Evolutionary conservation across 2,329 filamentous ascomycete species (phyloP).

Genomic region (Aspergillus vadensis): DNA sequence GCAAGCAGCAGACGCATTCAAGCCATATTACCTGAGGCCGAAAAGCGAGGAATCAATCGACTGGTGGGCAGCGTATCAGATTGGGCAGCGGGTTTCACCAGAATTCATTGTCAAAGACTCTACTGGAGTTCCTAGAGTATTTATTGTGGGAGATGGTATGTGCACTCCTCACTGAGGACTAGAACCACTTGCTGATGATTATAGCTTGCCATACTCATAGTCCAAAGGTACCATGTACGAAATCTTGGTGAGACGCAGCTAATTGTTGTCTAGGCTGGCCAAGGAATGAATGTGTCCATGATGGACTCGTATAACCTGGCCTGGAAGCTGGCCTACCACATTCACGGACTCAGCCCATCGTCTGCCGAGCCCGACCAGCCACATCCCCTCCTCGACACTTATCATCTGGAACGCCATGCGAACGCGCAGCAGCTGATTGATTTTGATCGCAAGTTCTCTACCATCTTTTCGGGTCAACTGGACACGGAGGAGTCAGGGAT

Average conservation of each 20-base stretch:
- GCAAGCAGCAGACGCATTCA: constrained; percentile 65
- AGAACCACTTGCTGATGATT: neutral
- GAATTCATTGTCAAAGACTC: constrained; percentile 57
- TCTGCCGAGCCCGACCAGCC: constrained; percentile 6
- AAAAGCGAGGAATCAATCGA: constrained; percentile 58
- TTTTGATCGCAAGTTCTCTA: constrained; percentile 40
- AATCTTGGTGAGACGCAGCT: constrained; percentile 11
- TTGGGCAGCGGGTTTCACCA: constrained; percentile 64
- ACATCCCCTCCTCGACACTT: constrained; percentile 35
- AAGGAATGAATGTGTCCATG: constrained; percentile 79
- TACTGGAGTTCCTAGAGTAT: constrained; percentile 69
- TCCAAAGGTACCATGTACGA: constrained; percentile 54
- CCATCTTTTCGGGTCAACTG: constrained; percentile 40
- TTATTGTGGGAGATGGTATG: constrained; percentile 66
- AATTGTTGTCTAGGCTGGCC: constrained; percentile 56
- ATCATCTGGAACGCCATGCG: constrained; percentile 36
- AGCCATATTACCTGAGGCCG: constrained; percentile 67
- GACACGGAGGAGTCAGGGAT: constrained; percentile 27
- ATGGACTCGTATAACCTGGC: constrained; percentile 52
- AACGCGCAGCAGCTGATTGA: constrained; percentile 40
- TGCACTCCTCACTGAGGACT: neutral
- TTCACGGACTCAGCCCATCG: constrained; percentile 36
- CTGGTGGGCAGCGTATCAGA: constrained; percentile 76
- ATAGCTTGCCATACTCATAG: constrained; percentile 73
- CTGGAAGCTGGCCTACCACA: constrained; percentile 41